phyloP scores from a whole-genome alignment of 805 yeast genomes.

The Tetrapisispora arboricola region DNA sequence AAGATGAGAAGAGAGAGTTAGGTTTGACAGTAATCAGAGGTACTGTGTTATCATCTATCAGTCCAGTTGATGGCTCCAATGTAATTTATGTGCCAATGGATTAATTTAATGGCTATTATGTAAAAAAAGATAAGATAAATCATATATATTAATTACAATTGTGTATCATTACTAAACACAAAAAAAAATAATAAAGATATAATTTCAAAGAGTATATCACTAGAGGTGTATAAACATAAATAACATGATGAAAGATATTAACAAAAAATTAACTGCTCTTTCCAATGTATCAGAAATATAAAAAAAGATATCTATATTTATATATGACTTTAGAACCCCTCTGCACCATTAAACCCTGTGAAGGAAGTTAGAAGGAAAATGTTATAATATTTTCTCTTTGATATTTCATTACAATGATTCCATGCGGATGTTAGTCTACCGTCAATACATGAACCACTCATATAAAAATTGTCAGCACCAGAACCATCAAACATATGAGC shows the following conservation, averaged over 20 bases:
- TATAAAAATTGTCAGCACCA: slow-evolving; percentile 75
- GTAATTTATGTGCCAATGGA: slow-evolving; percentile 20
- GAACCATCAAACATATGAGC: slow-evolving; percentile 58
- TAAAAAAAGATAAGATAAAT: neutral
- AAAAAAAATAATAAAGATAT: too few species aligned
- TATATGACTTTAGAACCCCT: slow-evolving; percentile 48
- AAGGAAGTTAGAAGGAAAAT: slow-evolving; percentile 60
- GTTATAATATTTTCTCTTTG: slow-evolving; percentile 53
- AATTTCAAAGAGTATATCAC: too few species aligned
- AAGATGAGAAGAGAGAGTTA: slow-evolving; percentile 51
- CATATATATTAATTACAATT: neutral
- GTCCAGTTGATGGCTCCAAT: slow-evolving; percentile 28
- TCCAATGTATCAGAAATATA: too few species aligned
- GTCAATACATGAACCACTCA: slow-evolving; percentile 78
- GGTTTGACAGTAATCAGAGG: slow-evolving; percentile 84
- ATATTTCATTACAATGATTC: slow-evolving; percentile 68
- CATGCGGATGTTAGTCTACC: slow-evolving; percentile 75
- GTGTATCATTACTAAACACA: too few species aligned
- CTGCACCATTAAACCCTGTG: slow-evolving; percentile 64
- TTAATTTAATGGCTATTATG: neutral
- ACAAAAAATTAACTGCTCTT: too few species aligned
- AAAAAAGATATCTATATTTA: neutral
- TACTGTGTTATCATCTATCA: slow-evolving; percentile 47
- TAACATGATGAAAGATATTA: too few species aligned
- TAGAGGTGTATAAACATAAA: too few species aligned